A percentile compares a stretch with the other conserved stretches of the same genome.
Conservation (phyloP, 2,329 filamentous ascomycete species). For the Alternaria sp. region DNA sequence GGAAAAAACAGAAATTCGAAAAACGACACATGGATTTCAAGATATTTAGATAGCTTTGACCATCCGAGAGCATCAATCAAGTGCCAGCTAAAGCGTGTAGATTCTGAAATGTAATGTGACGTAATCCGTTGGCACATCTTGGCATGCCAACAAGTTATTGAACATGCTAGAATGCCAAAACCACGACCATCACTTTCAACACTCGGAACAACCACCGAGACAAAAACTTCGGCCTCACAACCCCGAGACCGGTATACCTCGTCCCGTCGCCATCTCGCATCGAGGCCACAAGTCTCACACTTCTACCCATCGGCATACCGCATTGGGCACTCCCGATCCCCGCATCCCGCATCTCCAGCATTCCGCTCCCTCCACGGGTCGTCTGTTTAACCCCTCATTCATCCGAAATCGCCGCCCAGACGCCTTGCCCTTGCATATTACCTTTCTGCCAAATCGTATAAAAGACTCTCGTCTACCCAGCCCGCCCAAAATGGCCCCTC, state of each 20-base stretch:
- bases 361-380: conserved; percentile 12
- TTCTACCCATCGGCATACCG: conserved; percentile 37
- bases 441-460: not conserved
- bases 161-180: not conserved
- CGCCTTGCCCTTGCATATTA: not conserved
- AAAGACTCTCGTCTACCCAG: conserved; percentile 16
- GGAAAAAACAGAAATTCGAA: not conserved
- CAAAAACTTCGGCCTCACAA: conserved; percentile 12
- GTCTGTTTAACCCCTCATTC: conserved; percentile 26
- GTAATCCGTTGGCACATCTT: not conserved
- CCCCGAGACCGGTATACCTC: conserved; percentile 8
- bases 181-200: not conserved
- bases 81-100: not conserved
- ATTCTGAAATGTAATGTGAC: not conserved
- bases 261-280: conserved; percentile 2
- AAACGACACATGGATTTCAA: not conserved
- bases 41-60: not conserved
- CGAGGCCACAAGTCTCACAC: not conserved
- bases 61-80: not conserved
- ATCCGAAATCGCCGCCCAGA: conserved; percentile 13
- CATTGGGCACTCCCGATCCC: conserved; percentile 28
- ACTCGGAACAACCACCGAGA: conserved; percentile 29
- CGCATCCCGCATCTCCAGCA: conserved; percentile 20
- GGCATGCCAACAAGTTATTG: conserved; percentile 1
- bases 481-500: conserved; percentile 26